A percentile compares a stretch with the other conserved stretches of the same genome.
Evolutionary conservation across 1,284 basidiomycete genomes (phyloP).

Genomic region (Sparassis latifolia): DNA sequence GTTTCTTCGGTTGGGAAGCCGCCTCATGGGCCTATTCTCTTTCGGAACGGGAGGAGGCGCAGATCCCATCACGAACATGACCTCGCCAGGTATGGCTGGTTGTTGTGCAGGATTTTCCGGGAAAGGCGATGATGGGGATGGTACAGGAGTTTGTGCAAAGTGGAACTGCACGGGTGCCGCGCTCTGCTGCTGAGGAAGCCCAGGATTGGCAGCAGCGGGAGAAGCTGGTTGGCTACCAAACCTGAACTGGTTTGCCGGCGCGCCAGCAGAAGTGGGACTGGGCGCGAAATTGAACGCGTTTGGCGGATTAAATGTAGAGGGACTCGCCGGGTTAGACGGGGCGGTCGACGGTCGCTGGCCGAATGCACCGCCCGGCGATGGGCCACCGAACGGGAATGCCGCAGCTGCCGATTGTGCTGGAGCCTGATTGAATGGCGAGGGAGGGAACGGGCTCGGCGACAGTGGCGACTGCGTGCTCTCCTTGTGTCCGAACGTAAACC

Average conservation of each 20-base stretch:
- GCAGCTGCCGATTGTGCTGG: constrained; percentile 11
- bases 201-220: constrained; percentile 24
- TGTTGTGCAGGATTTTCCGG: constrained; percentile 18
- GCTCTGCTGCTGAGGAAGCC: constrained; percentile 23
- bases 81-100: constrained; percentile 10
- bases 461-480: constrained; percentile 15
- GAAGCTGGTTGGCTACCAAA: constrained; percentile 29
- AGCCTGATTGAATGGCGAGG: constrained; percentile 17
- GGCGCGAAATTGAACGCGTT: constrained; percentile 19
- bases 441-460: constrained; percentile 14
- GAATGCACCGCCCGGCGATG: constrained; percentile 18
- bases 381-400: constrained; percentile 19
- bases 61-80: constrained; percentile 29
- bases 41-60: constrained; percentile 19
- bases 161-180: constrained; percentile 18
- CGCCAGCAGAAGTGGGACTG: constrained; percentile 20
- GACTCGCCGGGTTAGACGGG: constrained; percentile 20
- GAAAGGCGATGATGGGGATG: constrained; percentile 20
- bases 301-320: constrained; percentile 22
- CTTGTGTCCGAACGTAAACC: constrained; percentile 21
- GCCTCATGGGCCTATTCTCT: constrained; percentile 22
- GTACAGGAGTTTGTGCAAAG: constrained; percentile 16
- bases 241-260: constrained; percentile 24
- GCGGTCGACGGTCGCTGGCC: constrained; percentile 17
- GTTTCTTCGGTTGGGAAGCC: constrained; percentile 25